These are phyloP conservation scores for Begonia loranthoides DNA, from an alignment of 306 rosid genomes.

Conservation along the genomic window DNA sequence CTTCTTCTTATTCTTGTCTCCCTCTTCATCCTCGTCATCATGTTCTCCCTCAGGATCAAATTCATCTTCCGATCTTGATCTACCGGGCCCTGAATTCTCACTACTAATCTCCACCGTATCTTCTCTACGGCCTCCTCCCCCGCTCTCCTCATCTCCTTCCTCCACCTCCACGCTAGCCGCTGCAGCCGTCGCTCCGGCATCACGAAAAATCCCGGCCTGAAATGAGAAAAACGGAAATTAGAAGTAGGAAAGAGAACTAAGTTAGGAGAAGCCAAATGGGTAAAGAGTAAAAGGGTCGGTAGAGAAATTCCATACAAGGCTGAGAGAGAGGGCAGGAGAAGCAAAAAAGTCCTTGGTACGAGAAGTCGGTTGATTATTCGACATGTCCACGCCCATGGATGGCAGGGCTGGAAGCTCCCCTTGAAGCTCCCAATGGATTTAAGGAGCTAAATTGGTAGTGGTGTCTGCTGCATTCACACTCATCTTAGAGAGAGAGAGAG, in stretches of 20 bases:
- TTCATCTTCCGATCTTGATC: constrained; percentile 86
- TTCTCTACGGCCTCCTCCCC: constrained; percentile 36
- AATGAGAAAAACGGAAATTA: not conserved
- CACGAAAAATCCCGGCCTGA: constrained; percentile 88
- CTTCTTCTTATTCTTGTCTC: constrained; percentile 39
- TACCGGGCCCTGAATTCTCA: constrained; percentile 68
- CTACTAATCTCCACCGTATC: constrained; percentile 69
- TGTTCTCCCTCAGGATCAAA: constrained; percentile 54
- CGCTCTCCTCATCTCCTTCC: constrained; percentile 73
- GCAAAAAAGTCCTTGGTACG: constrained; percentile 76
- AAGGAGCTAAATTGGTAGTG: not conserved
- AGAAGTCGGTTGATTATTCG: constrained; percentile 66
- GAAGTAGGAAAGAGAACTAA: not conserved
- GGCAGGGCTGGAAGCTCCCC: not conserved
- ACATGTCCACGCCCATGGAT: constrained; percentile 86
- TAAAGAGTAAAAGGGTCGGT: not conserved
- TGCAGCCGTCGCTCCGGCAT: constrained; percentile 25
- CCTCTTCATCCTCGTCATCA: constrained; percentile 37
- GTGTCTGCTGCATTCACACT: not conserved
- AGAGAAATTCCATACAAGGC: constrained; percentile 38
- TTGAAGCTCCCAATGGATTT: constrained; percentile 6
- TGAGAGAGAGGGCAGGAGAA: constrained; percentile 92
- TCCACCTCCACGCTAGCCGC: constrained; percentile 58
- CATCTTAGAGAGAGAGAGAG: constrained; percentile 3
- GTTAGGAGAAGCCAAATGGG: not conserved